Evolutionary conservation across 2,329 filamentous ascomycete genomes (phyloP).

Genomic region (Hypomyces perniciosus): DNA sequence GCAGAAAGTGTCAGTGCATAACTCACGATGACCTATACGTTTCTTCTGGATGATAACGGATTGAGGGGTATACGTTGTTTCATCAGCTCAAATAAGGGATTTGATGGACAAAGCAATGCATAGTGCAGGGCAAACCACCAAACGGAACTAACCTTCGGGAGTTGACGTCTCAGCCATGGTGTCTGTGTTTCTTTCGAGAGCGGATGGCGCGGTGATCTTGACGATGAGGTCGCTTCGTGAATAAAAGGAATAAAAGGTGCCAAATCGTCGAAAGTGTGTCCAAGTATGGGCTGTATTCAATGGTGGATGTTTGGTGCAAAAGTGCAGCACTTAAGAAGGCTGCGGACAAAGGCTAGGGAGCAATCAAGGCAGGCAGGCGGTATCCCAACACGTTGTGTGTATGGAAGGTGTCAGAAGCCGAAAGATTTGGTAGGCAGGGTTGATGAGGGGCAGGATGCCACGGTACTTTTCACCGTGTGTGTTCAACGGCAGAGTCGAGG

Average conservation of each 20-base stretch:
- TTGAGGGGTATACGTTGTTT: too few species aligned
- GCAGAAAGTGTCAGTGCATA: conserved; percentile 9
- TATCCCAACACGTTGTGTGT: not conserved
- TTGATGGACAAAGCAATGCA: not conserved
- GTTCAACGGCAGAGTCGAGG: conserved; percentile 4
- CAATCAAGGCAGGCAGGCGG: conserved; percentile 3
- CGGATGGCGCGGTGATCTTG: conserved; percentile 7
- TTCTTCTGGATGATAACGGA: too few species aligned
- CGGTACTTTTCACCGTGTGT: conserved; percentile 15
- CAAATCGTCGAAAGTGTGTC: not conserved
- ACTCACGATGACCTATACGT: not conserved
- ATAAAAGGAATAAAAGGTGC: not conserved
- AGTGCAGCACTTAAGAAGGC: conserved; percentile 4
- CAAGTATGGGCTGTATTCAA: not conserved
- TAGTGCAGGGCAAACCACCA: too few species aligned
- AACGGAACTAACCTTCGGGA: conserved; percentile 31
- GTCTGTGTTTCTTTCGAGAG: not conserved
- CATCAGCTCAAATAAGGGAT: not conserved
- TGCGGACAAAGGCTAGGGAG: conserved; percentile 5
- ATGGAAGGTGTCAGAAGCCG: conserved; percentile 40
- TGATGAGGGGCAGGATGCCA: conserved; percentile 19
- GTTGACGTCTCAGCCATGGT: conserved; percentile 26
- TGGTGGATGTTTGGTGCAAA: not conserved
- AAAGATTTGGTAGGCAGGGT: conserved; percentile 27
- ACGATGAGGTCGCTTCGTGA: not conserved